Conservation (phyloP, 371 early-diverging fungal species). For the Nematocida displodere region DNA sequence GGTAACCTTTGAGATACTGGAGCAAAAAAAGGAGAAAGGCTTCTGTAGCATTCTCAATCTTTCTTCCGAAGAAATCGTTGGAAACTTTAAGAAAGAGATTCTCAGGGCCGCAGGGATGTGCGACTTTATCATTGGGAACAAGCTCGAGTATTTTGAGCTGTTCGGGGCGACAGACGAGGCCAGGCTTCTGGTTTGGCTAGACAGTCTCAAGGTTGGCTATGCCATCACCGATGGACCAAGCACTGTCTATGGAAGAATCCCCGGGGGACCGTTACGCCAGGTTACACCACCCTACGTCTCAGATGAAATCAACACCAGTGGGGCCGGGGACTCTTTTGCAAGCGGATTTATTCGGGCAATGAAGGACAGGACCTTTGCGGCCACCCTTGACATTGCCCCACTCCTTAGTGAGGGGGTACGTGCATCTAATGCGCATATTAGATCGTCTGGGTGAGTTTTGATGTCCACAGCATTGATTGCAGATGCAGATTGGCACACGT, state of each 20-base stretch:
- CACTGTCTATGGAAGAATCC: conserved; percentile 18
- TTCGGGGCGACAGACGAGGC: neutral
- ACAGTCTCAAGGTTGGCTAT: conserved; percentile 16
- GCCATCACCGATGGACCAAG: conserved; percentile 44
- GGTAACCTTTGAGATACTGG: conserved; percentile 20
- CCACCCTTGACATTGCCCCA: conserved; percentile 12
- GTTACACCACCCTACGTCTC: neutral
- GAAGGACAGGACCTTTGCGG: neutral
- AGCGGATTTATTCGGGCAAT: conserved; percentile 44
- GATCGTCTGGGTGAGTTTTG: no score
- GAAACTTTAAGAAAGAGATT: conserved; percentile 4
- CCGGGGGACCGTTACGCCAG: conserved; percentile 28
- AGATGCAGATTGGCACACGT: no score
- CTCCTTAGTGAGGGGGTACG: conserved; percentile 10
- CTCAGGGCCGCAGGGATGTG: neutral
- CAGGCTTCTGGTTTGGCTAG: conserved; percentile 10
- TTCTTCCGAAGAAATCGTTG: conserved; percentile 29
- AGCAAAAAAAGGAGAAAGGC: neutral
- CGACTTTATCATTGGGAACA: conserved; percentile 51
- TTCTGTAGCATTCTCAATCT: conserved; percentile 37
- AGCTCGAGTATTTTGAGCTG: conserved; percentile 27
- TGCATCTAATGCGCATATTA: conserved; percentile 14
- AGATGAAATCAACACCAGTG: conserved; percentile 8
- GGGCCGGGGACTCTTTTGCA: conserved; percentile 48
- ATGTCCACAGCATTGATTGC: no score